Evolutionary conservation across 2,329 filamentous ascomycete species (phyloP), one percentile per base, ranked within the genome.

Genomic region (Pseudocercospora cruenta): DNA sequence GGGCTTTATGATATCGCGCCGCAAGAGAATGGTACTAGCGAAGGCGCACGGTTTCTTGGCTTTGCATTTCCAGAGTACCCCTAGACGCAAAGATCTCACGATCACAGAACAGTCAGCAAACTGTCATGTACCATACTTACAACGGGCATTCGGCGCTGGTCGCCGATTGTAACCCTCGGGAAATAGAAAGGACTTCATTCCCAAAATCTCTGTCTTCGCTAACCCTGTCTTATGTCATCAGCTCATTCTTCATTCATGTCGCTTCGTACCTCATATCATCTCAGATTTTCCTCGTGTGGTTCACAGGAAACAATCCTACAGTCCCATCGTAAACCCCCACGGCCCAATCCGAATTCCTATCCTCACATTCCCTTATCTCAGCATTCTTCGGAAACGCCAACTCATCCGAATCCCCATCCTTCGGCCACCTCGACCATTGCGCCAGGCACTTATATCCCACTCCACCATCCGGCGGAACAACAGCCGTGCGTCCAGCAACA

Each of bases 271-370:
- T 58, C 55, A 58, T 43, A 3, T 43, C 39, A 22, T 22, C 53
- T 66, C 58, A 72, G 49, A 70, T 22, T 22, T 65, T 63, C 67
- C 82, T 82, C 26, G 93, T 91, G 83, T 94, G 94, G 7, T 87
- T 86, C 6, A 89, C 89, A 4, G 94, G 94, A 75, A 97, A 96
- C 70, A 97, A 73, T 0, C 93, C 94, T 72, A 87, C 89, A 24
- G 81, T 82, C 0, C 93, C 93, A 80, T 93, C 93, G 82, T 96
- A 97, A 28, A 88, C 88, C 0, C 94, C 94, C 80, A 90, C 91
- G 74, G 86, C 93, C 94, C 94, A 98, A 77, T 97, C 93, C 19
- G 90, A 91, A 77, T 97, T 97, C 57, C 96, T 88, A 77, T 95
- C 91, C 76, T 94, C 90, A 43, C 91, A 88, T 80, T 98, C 94